Evolutionary conservation across 2,329 filamentous ascomycete genomes (phyloP), one percentile per base, ranked within the genome.

Genomic region (Penicillium digitatum): DNA sequence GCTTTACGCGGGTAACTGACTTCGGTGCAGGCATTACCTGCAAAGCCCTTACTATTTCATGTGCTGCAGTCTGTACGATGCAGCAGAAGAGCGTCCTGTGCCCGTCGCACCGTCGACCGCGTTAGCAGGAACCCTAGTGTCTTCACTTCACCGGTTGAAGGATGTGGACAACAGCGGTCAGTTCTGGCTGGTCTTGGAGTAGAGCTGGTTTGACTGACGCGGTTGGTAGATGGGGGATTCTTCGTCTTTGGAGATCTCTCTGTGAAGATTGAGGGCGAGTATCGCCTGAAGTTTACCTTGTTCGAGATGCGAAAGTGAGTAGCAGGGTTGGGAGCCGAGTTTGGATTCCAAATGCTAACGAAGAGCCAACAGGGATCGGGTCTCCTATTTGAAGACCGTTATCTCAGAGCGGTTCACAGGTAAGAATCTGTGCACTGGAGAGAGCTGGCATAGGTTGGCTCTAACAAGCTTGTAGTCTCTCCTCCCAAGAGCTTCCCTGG

Each of bases 201-300:
- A 10, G 16, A 22, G n/a, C 39, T 29, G 26, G 18, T 24, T 43
- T 37, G 5, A 37, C 48, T 59, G 37, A 53, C 35, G 3, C 1
- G 5, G 12, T 58, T 48, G 57, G n/a, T 56, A 76, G 89, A 94
- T 72, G 88, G 88, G 11, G 90, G 87, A 0, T 95, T 91, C 74
- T 95, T 95, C 67, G 87, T 95, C n/a, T 95, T 95, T 72, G 88
- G 88, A 5, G 90, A 96, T 71, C 78, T 96, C 22, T 94, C 89
- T 0, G 85, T 93, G 57, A 87, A 87, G 68, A 78, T 85, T 24
- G 83, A 88, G 64, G 91, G 91, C 29, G 79, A 78, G 20, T 93
- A 86, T 68, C 81, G 86, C 34, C 79, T 96, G 37, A 82, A 85
- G 52, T 95, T 96, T 69, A 87, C 83, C 46, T 79, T 95, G 14